Percentiles rank a stretch among this genome's conserved stretches.
These are phyloP conservation scores for Sisymbrium irio DNA, from an alignment of 345 rosid species.

Conservation along the genomic window DNA sequence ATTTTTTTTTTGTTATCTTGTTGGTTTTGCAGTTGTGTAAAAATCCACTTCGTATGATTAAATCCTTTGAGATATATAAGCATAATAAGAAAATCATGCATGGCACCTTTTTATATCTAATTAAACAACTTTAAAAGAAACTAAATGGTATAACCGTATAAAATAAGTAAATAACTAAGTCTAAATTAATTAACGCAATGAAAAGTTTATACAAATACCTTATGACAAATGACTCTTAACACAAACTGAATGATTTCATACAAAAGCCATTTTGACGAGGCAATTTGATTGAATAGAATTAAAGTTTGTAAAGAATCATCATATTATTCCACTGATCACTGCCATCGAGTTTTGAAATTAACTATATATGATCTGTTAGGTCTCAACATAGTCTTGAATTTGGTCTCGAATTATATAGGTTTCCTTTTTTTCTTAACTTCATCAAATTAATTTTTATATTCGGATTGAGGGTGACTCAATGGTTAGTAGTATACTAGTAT, in stretches of 20 bases:
- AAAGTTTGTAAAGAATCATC: no score
- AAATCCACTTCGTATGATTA: background rate
- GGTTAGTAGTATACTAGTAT: background rate
- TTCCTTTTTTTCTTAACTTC: background rate
- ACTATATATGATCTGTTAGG: background rate
- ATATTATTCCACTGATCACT: no score
- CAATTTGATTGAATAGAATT: no score
- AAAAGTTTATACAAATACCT: background rate
- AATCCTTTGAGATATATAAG: background rate
- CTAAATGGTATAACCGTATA: background rate
- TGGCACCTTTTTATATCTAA: background rate
- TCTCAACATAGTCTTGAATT: background rate
- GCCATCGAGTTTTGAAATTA: no score
- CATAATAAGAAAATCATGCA: background rate
- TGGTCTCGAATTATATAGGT: background rate
- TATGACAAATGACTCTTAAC: background rate
- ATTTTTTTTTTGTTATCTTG: background rate
- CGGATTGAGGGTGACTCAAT: background rate
- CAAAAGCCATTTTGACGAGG: background rate
- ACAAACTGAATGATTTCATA: background rate
- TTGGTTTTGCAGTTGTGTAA: background rate
- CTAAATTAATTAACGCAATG: background rate
- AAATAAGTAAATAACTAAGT: background rate
- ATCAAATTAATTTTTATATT: background rate
- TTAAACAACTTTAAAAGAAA: background rate